Base-by-base conservation (phyloP, 140 eudicot genomes). In the Stevia rebaudiana region DNA sequence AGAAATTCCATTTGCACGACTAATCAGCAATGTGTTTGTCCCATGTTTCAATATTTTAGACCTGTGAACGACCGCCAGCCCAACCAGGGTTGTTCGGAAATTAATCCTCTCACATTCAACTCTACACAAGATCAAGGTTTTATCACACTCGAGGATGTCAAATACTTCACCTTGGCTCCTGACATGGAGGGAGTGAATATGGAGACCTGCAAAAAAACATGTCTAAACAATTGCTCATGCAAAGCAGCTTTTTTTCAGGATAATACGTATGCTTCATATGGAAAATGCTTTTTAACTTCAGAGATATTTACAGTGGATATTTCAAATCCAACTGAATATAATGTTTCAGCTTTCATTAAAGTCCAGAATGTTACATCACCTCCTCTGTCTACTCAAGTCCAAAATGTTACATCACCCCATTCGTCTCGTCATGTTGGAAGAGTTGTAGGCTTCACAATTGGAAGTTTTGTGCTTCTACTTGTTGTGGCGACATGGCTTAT, bases 401-500 rank as follows among this genome's bases (percentile, higher is more conserved):
- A 2, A 2, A 3, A 2, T 3, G 35, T 30, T 5, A 3, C 3
- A 2, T 30, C 35, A 30, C 25, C 11, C 33, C 17, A 43, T 49
- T 21, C 6, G 8, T 13, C 71, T 1, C 33, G 4, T 25, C 8
- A 11, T 0, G 8, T 21, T 23, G 4, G 23, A 16, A 2, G 5
- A 18, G 59, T 16, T 35, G 12, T 42, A 47, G 9, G 61, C 40
- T 13, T 59, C 58, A 16, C n/a, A 8, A 41, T 50, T 4, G 78
- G 78, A 40, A 43, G 67, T 57, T 18, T 39, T 10, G 23, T 33
- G 8, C 22, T 69, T 19, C 3, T 76, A 13, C 21, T 40, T 54
- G 72, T 0, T n/a, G n/a, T n/a, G 72, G 61, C 30, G 5, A 2
- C 21, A 15, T 63, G 76, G 23, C 49, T 37, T 11, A 3, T 52